Conservation (phyloP, 2,329 filamentous ascomycete genomes). For the Calonectria hawksworthii region DNA sequence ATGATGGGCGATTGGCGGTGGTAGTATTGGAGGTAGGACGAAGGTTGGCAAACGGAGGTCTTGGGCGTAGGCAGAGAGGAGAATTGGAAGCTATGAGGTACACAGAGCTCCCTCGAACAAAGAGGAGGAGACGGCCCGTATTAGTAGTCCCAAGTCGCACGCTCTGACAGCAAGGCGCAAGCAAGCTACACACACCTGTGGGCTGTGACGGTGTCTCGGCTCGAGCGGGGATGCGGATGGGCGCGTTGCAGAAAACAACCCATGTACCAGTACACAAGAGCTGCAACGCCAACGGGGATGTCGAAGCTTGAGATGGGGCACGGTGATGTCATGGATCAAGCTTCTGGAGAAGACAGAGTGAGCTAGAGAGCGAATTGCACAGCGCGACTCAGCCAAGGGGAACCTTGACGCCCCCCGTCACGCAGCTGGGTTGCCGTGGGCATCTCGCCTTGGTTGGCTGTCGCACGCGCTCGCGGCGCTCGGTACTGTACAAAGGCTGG, state of each 20-base stretch:
- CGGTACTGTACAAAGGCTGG: neutral
- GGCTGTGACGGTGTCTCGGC: conserved; percentile 4
- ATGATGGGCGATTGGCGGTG: conserved; percentile 51
- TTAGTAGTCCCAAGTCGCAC: conserved; percentile 6
- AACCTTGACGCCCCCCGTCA: neutral
- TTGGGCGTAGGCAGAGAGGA: neutral
- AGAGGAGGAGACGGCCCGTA: neutral
- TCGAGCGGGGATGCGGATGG: conserved; percentile 12
- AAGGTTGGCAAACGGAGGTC: neutral
- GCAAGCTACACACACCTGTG: conserved; percentile 7
- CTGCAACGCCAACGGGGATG: neutral
- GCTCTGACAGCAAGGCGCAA: neutral
- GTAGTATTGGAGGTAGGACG: neutral
- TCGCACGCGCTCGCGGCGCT: neutral
- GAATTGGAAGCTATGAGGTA: neutral
- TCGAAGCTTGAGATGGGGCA: conserved; percentile 23
- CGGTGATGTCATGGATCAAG: conserved; percentile 44
- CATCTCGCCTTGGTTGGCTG: neutral
- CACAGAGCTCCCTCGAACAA: neutral
- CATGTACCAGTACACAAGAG: conserved; percentile 1
- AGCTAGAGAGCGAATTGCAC: neutral
- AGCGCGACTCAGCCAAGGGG: neutral
- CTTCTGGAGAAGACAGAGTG: neutral
- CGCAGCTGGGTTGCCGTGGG: neutral
- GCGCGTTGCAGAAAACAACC: conserved; percentile 11